Evolutionary conservation across 495 filamentous ascomycete species (phyloP).

Genomic region (Pseudoneurospora amorphoporcata): DNA sequence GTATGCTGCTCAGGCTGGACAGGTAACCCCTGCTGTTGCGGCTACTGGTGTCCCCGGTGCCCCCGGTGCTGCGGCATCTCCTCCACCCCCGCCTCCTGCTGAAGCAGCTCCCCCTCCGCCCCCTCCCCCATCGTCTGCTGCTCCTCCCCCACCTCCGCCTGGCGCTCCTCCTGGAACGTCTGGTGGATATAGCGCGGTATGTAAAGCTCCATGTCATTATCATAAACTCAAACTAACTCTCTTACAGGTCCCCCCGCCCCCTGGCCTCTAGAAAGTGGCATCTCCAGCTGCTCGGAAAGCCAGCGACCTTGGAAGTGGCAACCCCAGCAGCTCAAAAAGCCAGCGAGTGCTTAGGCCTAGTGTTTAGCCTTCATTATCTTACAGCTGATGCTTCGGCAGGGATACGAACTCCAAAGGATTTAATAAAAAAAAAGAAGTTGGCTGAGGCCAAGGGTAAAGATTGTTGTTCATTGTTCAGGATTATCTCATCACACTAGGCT

Average conservation of each 20-base stretch:
- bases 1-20: slow-evolving; percentile 42
- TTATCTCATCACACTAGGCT: background rate
- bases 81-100: slow-evolving; percentile 51
- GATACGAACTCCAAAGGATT: background rate
- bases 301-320: no score
- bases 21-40: slow-evolving; percentile 29
- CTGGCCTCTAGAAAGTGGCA: slow-evolving; percentile 32
- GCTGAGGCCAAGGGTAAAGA: background rate
- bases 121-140: slow-evolving; percentile 36
- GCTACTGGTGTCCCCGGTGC: slow-evolving; percentile 11
- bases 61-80: slow-evolving; percentile 37
- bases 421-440: background rate
- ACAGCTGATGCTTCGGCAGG: background rate
- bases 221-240: slow-evolving; percentile 9
- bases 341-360: background rate
- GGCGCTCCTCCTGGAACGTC: slow-evolving; percentile 42
- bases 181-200: slow-evolving; percentile 59
- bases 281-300: background rate
- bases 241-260: slow-evolving; percentile 42
- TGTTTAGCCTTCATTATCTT: background rate
- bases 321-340: background rate
- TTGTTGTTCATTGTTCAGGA: background rate
- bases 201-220: slow-evolving; percentile 10
- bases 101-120: slow-evolving; percentile 59
- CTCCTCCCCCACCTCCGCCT: slow-evolving; percentile 56